Percentiles rank a stretch among this genome's conserved stretches.
Evolutionary conservation across 2,329 filamentous ascomycete species (phyloP).

Genomic region (Cladophialophora chaetospira): DNA sequence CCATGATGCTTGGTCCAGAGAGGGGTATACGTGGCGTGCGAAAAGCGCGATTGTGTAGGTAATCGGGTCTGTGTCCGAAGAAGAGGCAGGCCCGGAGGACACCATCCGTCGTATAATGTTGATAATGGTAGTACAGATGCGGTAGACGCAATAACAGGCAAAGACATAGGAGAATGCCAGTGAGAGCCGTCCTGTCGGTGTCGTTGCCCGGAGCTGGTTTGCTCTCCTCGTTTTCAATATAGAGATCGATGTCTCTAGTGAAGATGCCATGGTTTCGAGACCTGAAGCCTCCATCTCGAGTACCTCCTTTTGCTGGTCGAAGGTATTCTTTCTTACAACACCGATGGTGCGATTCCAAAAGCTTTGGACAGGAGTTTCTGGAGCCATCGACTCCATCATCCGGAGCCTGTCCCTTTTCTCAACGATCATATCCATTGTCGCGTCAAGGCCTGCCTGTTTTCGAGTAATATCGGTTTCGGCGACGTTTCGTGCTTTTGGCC

Average conservation of each 20-base stretch:
- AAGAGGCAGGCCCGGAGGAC: slow-evolving; percentile 46
- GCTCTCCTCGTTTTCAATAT: slow-evolving; percentile 65
- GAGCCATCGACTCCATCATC: slow-evolving; percentile 66
- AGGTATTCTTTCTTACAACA: slow-evolving; percentile 56
- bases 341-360: slow-evolving; percentile 75
- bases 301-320: slow-evolving; percentile 54
- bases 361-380: slow-evolving; percentile 52
- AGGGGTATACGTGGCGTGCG: slow-evolving; percentile 80
- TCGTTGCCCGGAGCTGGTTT: slow-evolving; percentile 67
- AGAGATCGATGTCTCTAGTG: slow-evolving; percentile 66
- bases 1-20: slow-evolving; percentile 80
- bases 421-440: slow-evolving; percentile 75
- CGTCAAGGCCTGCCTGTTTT: slow-evolving; percentile 76
- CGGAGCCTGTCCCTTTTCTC: slow-evolving; percentile 70
- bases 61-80: slow-evolving; percentile 76
- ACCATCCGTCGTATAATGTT: slow-evolving; percentile 65
- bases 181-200: slow-evolving; percentile 65
- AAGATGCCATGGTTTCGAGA: slow-evolving; percentile 76
- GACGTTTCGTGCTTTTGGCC: slow-evolving; percentile 64
- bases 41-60: slow-evolving; percentile 79
- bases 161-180: slow-evolving; percentile 68
- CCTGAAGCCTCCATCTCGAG: slow-evolving; percentile 76
- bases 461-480: slow-evolving; percentile 73
- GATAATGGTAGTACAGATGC: slow-evolving; percentile 71
- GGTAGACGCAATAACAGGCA: slow-evolving; percentile 80